phyloP scores from a whole-genome alignment of 441 rosid species.

The Euphorbia schlechtendalii region DNA sequence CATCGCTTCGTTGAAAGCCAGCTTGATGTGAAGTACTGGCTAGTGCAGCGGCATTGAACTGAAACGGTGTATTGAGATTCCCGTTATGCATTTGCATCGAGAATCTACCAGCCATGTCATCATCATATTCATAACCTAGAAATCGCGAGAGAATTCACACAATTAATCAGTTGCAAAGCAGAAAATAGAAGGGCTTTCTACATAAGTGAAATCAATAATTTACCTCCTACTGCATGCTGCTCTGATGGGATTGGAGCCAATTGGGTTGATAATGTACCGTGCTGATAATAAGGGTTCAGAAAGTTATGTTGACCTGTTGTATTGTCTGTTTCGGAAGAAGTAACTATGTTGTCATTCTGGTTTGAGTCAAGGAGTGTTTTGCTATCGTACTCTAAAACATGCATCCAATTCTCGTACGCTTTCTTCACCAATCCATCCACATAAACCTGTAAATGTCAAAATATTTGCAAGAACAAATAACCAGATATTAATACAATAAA shows the following conservation, averaged over 20 bases:
- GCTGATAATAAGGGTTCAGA: conserved; percentile 41
- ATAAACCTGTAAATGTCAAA: conserved; percentile 41
- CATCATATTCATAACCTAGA: conserved; percentile 59
- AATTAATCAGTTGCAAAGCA: background rate
- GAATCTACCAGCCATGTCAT: conserved; percentile 34
- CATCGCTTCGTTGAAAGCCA: conserved; percentile 33
- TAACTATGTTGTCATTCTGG: conserved; percentile 33
- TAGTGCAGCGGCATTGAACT: conserved; percentile 38
- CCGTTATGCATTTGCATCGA: conserved; percentile 43
- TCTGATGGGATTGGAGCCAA: conserved; percentile 46
- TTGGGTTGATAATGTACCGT: conserved; percentile 19
- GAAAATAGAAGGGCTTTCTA: background rate
- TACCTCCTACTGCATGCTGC: conserved; percentile 68
- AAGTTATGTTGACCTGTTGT: conserved; percentile 32
- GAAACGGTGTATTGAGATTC: conserved; percentile 39
- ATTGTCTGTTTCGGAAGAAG: conserved; percentile 31
- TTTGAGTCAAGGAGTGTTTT: conserved; percentile 55
- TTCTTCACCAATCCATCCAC: conserved; percentile 80
- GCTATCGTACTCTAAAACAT: conserved; percentile 88
- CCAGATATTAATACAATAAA: too few species aligned
- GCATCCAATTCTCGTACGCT: conserved; percentile 93
- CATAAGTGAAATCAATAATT: background rate
- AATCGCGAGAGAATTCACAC: background rate
- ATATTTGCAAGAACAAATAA: background rate
- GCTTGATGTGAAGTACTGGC: conserved; percentile 31